Conservation (phyloP, 2,329 filamentous ascomycete genomes). For the Cladosporium austrohemisphaericum region DNA sequence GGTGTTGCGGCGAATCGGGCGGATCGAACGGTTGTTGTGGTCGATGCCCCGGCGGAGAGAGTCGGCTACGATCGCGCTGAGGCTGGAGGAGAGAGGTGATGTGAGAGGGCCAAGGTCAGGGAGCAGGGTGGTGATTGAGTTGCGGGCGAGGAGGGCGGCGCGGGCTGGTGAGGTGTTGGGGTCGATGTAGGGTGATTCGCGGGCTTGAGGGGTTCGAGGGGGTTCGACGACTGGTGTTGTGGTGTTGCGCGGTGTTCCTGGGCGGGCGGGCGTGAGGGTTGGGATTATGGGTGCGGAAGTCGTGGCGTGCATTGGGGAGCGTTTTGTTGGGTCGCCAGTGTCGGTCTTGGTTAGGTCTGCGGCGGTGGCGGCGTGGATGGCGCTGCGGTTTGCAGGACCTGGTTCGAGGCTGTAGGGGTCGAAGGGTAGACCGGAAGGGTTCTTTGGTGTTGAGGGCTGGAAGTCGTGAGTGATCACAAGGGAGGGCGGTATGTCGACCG, state of each 20-base stretch:
- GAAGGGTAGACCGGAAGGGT: slow-evolving; percentile 14
- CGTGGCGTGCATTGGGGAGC: slow-evolving; percentile 34
- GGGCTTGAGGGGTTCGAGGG: slow-evolving; percentile 13
- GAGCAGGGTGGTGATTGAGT: slow-evolving; percentile 51
- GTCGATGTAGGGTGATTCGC: slow-evolving; percentile 14
- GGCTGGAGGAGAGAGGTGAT: slow-evolving; percentile 56
- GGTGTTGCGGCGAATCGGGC: slow-evolving; percentile 4
- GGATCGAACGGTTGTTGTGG: neutral
- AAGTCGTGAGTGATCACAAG: slow-evolving; percentile 23
- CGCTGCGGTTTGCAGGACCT: slow-evolving; percentile 26
- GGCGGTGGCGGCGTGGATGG: slow-evolving; percentile 29
- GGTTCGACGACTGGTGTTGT: slow-evolving; percentile 18
- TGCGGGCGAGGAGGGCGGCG: slow-evolving; percentile 43
- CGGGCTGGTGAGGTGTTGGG: slow-evolving; percentile 36
- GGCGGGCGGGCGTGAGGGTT: slow-evolving; percentile 19
- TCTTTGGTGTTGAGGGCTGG: slow-evolving; percentile 23
- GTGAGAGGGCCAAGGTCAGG: slow-evolving; percentile 51
- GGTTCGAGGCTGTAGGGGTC: slow-evolving; percentile 3
- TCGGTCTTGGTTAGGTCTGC: slow-evolving; percentile 19
- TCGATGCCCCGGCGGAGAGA: slow-evolving; percentile 49
- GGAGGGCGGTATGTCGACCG: slow-evolving; percentile 16
- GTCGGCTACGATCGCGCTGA: slow-evolving; percentile 63
- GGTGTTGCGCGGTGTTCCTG: slow-evolving; percentile 25
- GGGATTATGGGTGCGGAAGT: slow-evolving; percentile 32
- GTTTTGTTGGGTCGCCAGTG: slow-evolving; percentile 20